phyloP scores from a whole-genome alignment of 441 rosid genomes.

The Euphorbia celastroides region DNA sequence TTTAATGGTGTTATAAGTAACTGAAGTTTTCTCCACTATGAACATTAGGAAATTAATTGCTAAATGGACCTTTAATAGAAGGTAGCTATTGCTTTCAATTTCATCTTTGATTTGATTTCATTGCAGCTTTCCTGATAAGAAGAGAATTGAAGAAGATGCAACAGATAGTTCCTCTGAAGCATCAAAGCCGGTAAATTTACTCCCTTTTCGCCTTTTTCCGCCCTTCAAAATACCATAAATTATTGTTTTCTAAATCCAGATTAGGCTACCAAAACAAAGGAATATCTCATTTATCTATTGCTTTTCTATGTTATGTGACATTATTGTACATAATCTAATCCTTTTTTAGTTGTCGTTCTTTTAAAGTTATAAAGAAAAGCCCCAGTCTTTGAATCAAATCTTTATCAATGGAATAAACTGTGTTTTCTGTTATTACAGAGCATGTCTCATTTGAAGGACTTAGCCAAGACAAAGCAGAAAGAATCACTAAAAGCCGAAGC shows the following conservation, averaged over 20 bases:
- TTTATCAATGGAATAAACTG: slow-evolving; percentile 9
- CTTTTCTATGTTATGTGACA: slow-evolving; percentile 16
- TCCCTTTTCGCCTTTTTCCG: slow-evolving; percentile 18
- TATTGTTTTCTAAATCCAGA: slow-evolving; percentile 7
- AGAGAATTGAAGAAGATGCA: slow-evolving; percentile 40
- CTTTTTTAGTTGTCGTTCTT: background rate
- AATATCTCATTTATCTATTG: slow-evolving; percentile 32
- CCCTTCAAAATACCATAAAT: background rate
- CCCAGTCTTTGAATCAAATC: slow-evolving; percentile 16
- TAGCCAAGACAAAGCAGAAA: slow-evolving; percentile 36
- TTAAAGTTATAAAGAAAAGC: slow-evolving; percentile 5
- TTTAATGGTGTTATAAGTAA: slow-evolving; percentile 10
- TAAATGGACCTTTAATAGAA: slow-evolving; percentile 21
- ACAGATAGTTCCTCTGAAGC: slow-evolving; percentile 36
- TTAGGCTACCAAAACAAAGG: slow-evolving; percentile 16
- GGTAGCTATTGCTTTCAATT: slow-evolving; percentile 28
- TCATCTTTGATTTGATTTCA: slow-evolving; percentile 16
- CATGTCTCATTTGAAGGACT: slow-evolving; percentile 37
- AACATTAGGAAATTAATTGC: slow-evolving; percentile 24
- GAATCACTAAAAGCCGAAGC: slow-evolving; percentile 37
- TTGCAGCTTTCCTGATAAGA: slow-evolving; percentile 73
- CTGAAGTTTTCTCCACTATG: slow-evolving; percentile 23
- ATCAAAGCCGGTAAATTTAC: slow-evolving; percentile 60
- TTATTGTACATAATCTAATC: background rate
- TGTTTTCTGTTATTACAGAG: slow-evolving; percentile 27